Base-by-base conservation (phyloP, 2,329 filamentous ascomycete species). In the Drechslerella dactyloides region DNA sequence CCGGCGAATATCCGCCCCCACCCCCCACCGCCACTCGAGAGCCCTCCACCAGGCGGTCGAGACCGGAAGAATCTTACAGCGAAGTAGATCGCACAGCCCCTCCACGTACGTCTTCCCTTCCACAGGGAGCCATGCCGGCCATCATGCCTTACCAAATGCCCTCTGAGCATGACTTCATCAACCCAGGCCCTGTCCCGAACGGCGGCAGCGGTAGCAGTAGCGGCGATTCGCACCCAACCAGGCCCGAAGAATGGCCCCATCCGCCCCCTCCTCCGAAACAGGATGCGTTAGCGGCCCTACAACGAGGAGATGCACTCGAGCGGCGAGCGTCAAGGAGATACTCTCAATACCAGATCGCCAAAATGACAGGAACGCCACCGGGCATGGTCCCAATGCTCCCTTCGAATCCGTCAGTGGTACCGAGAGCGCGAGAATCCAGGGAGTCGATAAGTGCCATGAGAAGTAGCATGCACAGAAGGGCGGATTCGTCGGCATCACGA, bases 261-360 rank as follows among this genome's bases (percentile, higher is more conserved):
- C 89, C 89, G n/a, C 90, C 91, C 1, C 87, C 89, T 24, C 90
- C 91, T 58, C 90, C 90, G 76, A 88, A 92, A 76, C 90, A 94
- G 76, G 96, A 96, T 82, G 94, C 94, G 3, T 82, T 99, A 58
- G 91, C 91, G 54, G 92, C 93, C 56, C 81, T 99, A 75, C 94
- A 97, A 80, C 87, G 92, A 79, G 93, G 93, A 35, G 93, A 93
- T 19, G 93, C 97, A 75, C 82, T 99, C 55, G 94, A 99, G 80
- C 86, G 94, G 78, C 86, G 94, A 78, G 94, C 94, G 0, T 99
- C 94, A 13, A 85, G 93, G 75, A 85, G 94, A 77, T 99, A 97
- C 78, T 97, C 94, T 1, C 90, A 92, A 59, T 99, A 97, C 78
- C 94, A 99, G 78, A 96, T 99, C 75, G 91, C 91, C 51, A 97